Evolutionary conservation across 805 yeast species (phyloP).

Genomic region (Metschnikowia peoriensis): DNA sequence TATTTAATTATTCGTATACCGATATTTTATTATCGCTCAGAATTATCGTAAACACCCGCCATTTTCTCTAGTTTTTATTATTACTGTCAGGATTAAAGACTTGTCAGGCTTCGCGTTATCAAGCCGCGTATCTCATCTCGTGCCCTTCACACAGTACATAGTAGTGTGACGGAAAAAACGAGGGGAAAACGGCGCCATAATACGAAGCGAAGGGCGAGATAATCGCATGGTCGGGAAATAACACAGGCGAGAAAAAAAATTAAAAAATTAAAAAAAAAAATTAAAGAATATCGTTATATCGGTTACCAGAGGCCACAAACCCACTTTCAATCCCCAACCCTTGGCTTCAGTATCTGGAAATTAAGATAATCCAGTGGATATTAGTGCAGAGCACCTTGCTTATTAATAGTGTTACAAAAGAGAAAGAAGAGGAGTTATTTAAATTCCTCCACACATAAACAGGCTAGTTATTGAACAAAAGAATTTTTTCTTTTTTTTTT

Average conservation of each 20-base stretch:
- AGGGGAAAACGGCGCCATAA: slow-evolving; percentile 8
- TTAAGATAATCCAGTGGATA: too few relatives aligned
- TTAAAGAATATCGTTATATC: neutral
- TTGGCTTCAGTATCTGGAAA: too few relatives aligned
- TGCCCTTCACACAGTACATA: neutral
- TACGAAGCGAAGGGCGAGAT: neutral
- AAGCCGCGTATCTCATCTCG: neutral
- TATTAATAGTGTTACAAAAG: neutral
- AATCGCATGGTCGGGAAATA: neutral
- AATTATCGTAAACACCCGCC: too few relatives aligned
- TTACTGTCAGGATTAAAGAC: neutral
- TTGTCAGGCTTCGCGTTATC: neutral
- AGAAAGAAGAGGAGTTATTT: neutral
- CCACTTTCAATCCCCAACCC: neutral
- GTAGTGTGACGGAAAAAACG: slow-evolving; percentile 11
- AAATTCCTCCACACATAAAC: too few relatives aligned
- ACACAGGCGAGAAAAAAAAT: neutral
- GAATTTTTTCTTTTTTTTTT: too few relatives aligned
- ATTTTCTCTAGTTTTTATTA: too few relatives aligned
- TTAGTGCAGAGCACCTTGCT: too few relatives aligned
- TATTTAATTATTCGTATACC: too few relatives aligned
- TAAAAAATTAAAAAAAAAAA: neutral
- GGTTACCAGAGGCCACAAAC: neutral
- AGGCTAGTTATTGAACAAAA: too few relatives aligned
- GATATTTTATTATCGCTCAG: too few relatives aligned